Percentiles rank a stretch among this genome's conserved stretches.
These are phyloP conservation scores for Penicillium janthinellum DNA, from an alignment of 2,329 filamentous ascomycete species.

Conservation along the genomic window DNA sequence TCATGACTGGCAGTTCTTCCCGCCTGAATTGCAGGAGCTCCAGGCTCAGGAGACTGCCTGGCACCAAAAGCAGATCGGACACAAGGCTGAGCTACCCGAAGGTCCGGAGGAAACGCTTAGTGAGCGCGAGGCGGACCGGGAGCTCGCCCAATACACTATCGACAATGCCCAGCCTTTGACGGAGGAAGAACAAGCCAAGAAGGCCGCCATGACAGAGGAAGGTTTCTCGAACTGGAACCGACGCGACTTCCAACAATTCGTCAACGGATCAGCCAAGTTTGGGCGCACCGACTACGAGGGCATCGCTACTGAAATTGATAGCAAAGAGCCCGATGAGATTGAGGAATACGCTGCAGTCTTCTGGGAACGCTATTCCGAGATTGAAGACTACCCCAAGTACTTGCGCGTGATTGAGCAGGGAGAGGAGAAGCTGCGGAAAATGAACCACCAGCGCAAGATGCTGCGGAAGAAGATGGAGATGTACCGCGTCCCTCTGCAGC, in stretches of 20 bases:
- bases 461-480: slow-evolving; percentile 92
- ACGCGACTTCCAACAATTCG: slow-evolving; percentile 96
- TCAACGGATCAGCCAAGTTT: slow-evolving; percentile 92
- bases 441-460: slow-evolving; percentile 90
- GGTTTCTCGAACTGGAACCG: slow-evolving; percentile 96
- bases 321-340: slow-evolving; percentile 82
- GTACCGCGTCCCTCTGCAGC: slow-evolving; percentile 95
- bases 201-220: slow-evolving; percentile 75
- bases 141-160: slow-evolving; percentile 86
- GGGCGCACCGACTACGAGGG: slow-evolving; percentile 81
- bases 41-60: slow-evolving; percentile 96
- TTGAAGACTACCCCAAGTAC: slow-evolving; percentile 85
- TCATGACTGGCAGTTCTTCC: slow-evolving; percentile 98
- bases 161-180: slow-evolving; percentile 87
- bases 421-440: slow-evolving; percentile 84
- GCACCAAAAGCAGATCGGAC: slow-evolving; percentile 93
- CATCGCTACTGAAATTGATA: slow-evolving; percentile 88
- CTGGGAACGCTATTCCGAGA: slow-evolving; percentile 92
- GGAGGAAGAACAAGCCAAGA: slow-evolving; percentile 86
- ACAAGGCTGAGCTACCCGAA: slow-evolving; percentile 88
- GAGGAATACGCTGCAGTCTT: slow-evolving; percentile 92
- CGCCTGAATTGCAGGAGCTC: slow-evolving; percentile 76
- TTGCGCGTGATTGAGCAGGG: slow-evolving; percentile 88
- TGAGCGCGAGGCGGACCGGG: slow-evolving; percentile 83
- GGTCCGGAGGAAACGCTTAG: slow-evolving; percentile 84